A percentile compares a stretch with the other conserved stretches of the same genome.
phyloP scores from a whole-genome alignment of 371 early-diverging fungal genomes.

The Zancudomyces culisetae region DNA sequence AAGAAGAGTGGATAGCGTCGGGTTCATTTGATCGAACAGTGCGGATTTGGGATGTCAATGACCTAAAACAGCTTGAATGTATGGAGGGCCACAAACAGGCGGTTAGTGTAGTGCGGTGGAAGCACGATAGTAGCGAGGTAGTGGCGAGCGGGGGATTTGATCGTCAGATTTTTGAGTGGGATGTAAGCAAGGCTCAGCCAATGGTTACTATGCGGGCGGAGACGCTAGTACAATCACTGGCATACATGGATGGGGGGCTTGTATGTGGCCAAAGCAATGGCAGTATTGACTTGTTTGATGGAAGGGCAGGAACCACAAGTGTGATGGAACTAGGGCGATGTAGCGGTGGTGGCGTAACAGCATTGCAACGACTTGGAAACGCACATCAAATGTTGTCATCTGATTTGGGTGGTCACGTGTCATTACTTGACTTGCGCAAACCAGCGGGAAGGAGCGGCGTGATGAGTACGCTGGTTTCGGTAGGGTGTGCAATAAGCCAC shows the following conservation, averaged over 20 bases:
- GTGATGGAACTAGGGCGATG: neutral
- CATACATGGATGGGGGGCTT: slow-evolving; percentile 17
- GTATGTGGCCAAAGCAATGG: slow-evolving; percentile 21
- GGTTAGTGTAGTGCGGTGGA: slow-evolving; percentile 22
- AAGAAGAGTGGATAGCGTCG: slow-evolving; percentile 15
- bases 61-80: slow-evolving; percentile 15
- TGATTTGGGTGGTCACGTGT: slow-evolving; percentile 22
- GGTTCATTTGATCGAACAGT: slow-evolving; percentile 23
- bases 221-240: slow-evolving; percentile 19
- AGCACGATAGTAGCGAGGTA: slow-evolving; percentile 10
- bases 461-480: slow-evolving; percentile 5
- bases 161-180: slow-evolving; percentile 20
- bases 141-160: slow-evolving; percentile 21
- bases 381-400: slow-evolving; percentile 3
- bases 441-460: slow-evolving; percentile 11
- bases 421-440: slow-evolving; percentile 23
- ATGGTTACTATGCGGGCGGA: slow-evolving; percentile 5
- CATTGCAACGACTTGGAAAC: neutral
- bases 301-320: slow-evolving; percentile 6
- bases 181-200: slow-evolving; percentile 9
- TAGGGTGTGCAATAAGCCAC: slow-evolving; percentile 15
- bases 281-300: slow-evolving; percentile 14
- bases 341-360: neutral
- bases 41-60: slow-evolving; percentile 21
- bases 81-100: slow-evolving; percentile 18